phyloP scores from a whole-genome alignment of 495 filamentous ascomycete genomes.

The Penicillium malachiteum region DNA sequence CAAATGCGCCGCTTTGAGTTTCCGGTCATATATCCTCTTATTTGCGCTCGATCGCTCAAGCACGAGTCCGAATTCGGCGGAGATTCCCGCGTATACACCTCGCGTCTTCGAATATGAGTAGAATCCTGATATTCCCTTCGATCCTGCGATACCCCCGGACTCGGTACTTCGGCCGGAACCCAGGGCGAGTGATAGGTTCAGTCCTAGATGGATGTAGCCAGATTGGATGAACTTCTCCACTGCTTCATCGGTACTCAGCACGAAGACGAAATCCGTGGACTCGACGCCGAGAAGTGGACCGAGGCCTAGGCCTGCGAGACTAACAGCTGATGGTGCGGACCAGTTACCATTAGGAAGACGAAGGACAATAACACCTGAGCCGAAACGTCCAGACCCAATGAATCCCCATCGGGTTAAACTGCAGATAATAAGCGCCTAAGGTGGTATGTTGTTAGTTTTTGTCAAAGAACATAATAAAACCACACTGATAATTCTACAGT shows the following conservation, averaged over 20 bases:
- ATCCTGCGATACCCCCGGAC: slow-evolving; percentile 77
- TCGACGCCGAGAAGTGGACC: slow-evolving; percentile 94
- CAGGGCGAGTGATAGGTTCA: slow-evolving; percentile 88
- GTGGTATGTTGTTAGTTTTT: background rate
- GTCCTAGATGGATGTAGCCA: slow-evolving; percentile 80
- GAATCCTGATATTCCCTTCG: slow-evolving; percentile 75
- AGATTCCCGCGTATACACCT: slow-evolving; percentile 87
- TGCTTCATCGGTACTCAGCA: slow-evolving; percentile 81
- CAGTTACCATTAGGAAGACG: slow-evolving; percentile 81
- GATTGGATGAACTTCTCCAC: slow-evolving; percentile 87
- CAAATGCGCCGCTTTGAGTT: slow-evolving; percentile 71
- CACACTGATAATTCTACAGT: no score
- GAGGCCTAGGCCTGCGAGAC: slow-evolving; percentile 78
- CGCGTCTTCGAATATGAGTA: slow-evolving; percentile 96
- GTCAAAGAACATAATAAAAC: no score
- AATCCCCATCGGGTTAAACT: slow-evolving; percentile 91
- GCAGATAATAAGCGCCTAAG: slow-evolving; percentile 32
- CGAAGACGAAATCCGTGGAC: slow-evolving; percentile 95
- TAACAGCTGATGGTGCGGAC: slow-evolving; percentile 90
- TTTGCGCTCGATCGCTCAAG: slow-evolving; percentile 88
- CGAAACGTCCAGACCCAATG: slow-evolving; percentile 81
- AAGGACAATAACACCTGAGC: slow-evolving; percentile 90
- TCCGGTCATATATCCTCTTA: slow-evolving; percentile 81
- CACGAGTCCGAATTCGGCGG: slow-evolving; percentile 80
- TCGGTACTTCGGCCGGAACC: slow-evolving; percentile 92